Percentiles rank a stretch among this genome's conserved stretches.
Conservation (phyloP, 192 early-diverging fungal species). For the Coemansia guatemalensis region DNA sequence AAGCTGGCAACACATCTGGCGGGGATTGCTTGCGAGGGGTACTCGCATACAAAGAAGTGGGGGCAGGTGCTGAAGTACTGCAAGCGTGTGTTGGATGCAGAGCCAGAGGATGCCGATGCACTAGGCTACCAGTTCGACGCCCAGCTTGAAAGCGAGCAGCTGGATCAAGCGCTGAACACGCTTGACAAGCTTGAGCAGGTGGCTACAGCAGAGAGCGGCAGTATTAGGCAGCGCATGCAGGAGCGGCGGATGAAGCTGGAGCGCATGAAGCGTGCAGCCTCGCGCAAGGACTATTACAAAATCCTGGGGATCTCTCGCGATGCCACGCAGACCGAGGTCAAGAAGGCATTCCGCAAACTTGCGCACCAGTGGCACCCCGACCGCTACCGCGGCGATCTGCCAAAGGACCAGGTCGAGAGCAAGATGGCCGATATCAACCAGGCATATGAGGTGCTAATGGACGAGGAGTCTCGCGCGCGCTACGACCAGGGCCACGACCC, state of each 20-base stretch:
- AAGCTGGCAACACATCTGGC: slow-evolving; percentile 42
- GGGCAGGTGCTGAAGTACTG: slow-evolving; percentile 67
- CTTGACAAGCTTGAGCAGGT: slow-evolving; percentile 69
- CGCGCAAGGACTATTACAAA: slow-evolving; percentile 93
- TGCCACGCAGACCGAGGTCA: slow-evolving; percentile 79
- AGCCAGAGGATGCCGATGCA: slow-evolving; percentile 71
- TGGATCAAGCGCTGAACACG: slow-evolving; percentile 76
- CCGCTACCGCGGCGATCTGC: slow-evolving; percentile 73
- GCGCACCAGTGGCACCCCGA: slow-evolving; percentile 89
- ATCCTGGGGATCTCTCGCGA: slow-evolving; percentile 77
- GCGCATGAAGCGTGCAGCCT: slow-evolving; percentile 46
- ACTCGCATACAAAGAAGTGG: slow-evolving; percentile 51
- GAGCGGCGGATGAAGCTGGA: slow-evolving; percentile 50
- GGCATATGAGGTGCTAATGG: slow-evolving; percentile 84
- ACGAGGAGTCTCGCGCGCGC: slow-evolving; percentile 62
- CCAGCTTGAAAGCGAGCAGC: slow-evolving; percentile 66
- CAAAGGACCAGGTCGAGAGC: slow-evolving; percentile 71
- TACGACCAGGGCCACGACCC: slow-evolving; percentile 81
- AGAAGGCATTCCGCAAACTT: slow-evolving; percentile 87
- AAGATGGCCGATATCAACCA: slow-evolving; percentile 94
- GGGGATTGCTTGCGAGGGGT: slow-evolving; percentile 45
- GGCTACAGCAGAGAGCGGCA: slow-evolving; percentile 30
- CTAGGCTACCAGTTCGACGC: slow-evolving; percentile 72
- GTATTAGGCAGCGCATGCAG: slow-evolving; percentile 41
- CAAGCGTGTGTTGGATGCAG: slow-evolving; percentile 63